A percentile compares a stretch with the other conserved stretches of the same genome.
Conservation (phyloP, 371 early-diverging fungal genomes). For the Blastocladiella emersonii region DNA sequence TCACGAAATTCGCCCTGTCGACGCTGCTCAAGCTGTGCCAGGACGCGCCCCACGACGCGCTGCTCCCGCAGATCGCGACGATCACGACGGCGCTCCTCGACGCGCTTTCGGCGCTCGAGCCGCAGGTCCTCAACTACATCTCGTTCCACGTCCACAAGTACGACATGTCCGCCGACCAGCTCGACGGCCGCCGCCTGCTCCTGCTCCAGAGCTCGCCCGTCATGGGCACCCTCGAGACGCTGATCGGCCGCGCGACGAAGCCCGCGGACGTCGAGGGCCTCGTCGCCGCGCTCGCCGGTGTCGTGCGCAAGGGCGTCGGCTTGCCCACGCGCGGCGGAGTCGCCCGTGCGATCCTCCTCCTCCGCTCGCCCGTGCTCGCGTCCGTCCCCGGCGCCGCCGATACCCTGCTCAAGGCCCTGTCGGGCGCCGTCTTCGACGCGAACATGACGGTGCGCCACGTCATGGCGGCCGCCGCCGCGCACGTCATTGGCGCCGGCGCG, state of each 20-base stretch:
- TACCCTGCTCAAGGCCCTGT: background rate
- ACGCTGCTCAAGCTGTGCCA: constrained; percentile 71
- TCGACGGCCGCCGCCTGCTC: background rate
- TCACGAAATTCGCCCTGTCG: constrained; percentile 63
- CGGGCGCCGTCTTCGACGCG: background rate
- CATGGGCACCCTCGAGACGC: background rate
- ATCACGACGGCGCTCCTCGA: constrained; percentile 64
- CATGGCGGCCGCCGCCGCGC: background rate
- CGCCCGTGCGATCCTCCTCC: background rate
- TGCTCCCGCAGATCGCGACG: constrained; percentile 56
- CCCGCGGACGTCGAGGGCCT: background rate
- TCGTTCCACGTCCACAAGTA: constrained; percentile 33
- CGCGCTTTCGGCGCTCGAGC: constrained; percentile 59
- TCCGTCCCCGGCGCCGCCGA: background rate
- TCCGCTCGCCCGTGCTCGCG: background rate
- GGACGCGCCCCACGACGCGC: constrained; percentile 44
- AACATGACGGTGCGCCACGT: background rate
- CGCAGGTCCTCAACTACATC: constrained; percentile 64
- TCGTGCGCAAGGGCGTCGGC: background rate
- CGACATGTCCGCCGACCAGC: background rate
- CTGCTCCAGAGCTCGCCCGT: background rate
- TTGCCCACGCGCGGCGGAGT: background rate
- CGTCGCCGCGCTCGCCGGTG: background rate
- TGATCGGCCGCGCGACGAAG: background rate
- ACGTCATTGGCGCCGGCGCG: background rate